Evolutionary conservation across 2,329 filamentous ascomycete species (phyloP), one percentile per base, ranked within the genome.

Genomic region (Aspergillus ibericus): DNA sequence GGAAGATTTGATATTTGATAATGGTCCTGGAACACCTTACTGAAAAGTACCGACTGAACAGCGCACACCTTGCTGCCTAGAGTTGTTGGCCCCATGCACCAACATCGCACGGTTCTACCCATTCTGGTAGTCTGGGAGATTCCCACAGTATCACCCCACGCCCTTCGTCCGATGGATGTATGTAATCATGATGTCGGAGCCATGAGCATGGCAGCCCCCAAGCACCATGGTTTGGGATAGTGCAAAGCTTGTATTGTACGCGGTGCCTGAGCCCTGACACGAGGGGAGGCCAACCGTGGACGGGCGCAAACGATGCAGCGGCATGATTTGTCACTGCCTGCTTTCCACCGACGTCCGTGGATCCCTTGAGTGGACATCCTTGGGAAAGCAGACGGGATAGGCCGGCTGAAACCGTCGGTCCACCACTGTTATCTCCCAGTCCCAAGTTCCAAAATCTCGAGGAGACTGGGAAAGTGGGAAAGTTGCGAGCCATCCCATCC

Each of bases 351-450:
- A 50, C 42, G 50, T 40, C 53, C 62, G 55, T 55, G 56, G 54
- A 57, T 56, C 35, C 55, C 13, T 40, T 34, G n/a, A 25, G 15
- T 44, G 52, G 13, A 27, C 27, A 60, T 48, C 63, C 61, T 62
- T 65, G 61, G 63, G 56, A 60, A 18, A 34, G 52, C 22, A 16
- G 46, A 56, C 55, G 61, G 61, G 55, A 54, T 38, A 50, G 57
- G 55, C 60, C 56, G 54, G 48, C 52, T 59, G 59, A 59, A 63
- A 63, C 59, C 61, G 32, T 49, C 53, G 55, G 42, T 57, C 58
- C 44, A 56, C 60, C 61, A 47, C 35, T 35, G 56, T 50, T 55
- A 58, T 54, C 56, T 53, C 29, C 35, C 12, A 22, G n/a, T n/a
- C n/a, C n/a, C n/a, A n/a, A n/a, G n/a, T n/a, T n/a, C n/a, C n/a